Percentiles rank a stretch among this genome's conserved stretches.
phyloP scores from a whole-genome alignment of 768 basidiomycete genomes.

The Dacryopinax spathularia region DNA sequence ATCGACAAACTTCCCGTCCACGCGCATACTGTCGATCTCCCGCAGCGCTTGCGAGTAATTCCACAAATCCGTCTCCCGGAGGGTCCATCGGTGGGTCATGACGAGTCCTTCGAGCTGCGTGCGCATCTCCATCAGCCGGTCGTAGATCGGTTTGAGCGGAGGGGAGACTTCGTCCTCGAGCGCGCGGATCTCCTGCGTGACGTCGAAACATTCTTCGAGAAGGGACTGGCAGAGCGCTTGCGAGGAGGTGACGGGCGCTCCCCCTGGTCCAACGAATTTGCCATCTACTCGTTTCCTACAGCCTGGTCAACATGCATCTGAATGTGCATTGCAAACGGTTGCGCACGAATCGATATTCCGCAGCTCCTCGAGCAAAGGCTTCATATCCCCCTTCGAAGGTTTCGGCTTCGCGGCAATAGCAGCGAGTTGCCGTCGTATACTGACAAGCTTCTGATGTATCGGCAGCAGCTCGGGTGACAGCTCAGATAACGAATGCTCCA shows the following conservation, averaged over 20 bases:
- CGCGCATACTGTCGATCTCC: conserved; percentile 93
- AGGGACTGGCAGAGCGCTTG: conserved; percentile 85
- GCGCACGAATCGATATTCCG: conserved; percentile 93
- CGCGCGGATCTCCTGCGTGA: conserved; percentile 87
- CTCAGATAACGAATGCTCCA: conserved; percentile 76
- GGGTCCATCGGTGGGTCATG: conserved; percentile 91
- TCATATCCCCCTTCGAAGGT: conserved; percentile 71
- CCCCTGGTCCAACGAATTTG: conserved; percentile 85
- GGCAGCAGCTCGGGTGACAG: conserved; percentile 83
- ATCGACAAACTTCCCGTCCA: conserved; percentile 95
- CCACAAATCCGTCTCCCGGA: conserved; percentile 85
- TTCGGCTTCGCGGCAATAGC: conserved; percentile 78
- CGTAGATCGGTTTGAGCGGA: conserved; percentile 82
- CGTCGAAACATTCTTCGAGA: conserved; percentile 92
- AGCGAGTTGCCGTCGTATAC: conserved; percentile 75
- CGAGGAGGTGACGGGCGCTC: conserved; percentile 67
- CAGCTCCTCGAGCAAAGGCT: conserved; percentile 81
- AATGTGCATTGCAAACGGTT: conserved; percentile 17
- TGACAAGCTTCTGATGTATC: conserved; percentile 77
- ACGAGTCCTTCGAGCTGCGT: conserved; percentile 81
- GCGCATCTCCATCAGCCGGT: conserved; percentile 74
- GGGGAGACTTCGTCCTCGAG: conserved; percentile 78
- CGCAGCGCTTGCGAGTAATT: conserved; percentile 87
- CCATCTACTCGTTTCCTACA: conserved; percentile 82
- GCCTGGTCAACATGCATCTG: not conserved